Evolutionary conservation across 2,329 filamentous ascomycete species (phyloP).

Genomic region (Claviceps sp.): DNA sequence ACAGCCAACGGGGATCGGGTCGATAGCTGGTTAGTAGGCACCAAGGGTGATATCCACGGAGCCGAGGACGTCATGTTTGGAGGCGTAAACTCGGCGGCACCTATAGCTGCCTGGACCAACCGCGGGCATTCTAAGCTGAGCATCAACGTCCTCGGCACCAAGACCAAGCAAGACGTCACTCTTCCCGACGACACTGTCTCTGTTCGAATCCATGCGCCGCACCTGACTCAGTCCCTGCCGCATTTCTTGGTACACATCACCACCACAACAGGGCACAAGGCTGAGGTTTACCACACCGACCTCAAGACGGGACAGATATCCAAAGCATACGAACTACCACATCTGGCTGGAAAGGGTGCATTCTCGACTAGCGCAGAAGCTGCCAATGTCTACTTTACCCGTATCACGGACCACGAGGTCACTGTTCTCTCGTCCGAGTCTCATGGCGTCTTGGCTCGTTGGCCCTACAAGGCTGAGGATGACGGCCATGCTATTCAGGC

Average conservation of each 20-base stretch:
- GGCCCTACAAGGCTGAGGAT: constrained; percentile 41
- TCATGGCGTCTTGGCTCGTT: constrained; percentile 61
- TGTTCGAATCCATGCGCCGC: constrained; percentile 61
- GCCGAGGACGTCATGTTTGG: constrained; percentile 57
- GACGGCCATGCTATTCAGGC: constrained; percentile 45
- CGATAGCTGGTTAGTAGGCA: constrained; percentile 57
- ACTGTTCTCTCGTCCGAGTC: constrained; percentile 63
- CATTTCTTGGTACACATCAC: constrained; percentile 80
- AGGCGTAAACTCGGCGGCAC: constrained; percentile 61
- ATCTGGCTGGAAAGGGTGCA: constrained; percentile 53
- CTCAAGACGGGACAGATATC: constrained; percentile 52
- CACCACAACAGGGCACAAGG: constrained; percentile 59
- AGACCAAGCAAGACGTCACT: constrained; percentile 39
- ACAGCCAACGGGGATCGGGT: constrained; percentile 56
- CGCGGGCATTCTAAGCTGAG: constrained; percentile 46
- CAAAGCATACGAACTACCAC: constrained; percentile 72
- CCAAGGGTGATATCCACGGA: constrained; percentile 58
- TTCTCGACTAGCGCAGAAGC: constrained; percentile 68
- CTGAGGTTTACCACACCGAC: constrained; percentile 75
- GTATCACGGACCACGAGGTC: constrained; percentile 63
- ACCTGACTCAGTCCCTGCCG: constrained; percentile 53
- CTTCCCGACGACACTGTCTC: constrained; percentile 32
- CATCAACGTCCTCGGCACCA: constrained; percentile 56
- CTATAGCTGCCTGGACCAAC: constrained; percentile 65
- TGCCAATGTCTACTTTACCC: constrained; percentile 79